A percentile compares a stretch with the other conserved stretches of the same genome.
These are phyloP conservation scores for Xylariaceae sp. DNA, from an alignment of 2,329 filamentous ascomycete species.

Conservation along the genomic window DNA sequence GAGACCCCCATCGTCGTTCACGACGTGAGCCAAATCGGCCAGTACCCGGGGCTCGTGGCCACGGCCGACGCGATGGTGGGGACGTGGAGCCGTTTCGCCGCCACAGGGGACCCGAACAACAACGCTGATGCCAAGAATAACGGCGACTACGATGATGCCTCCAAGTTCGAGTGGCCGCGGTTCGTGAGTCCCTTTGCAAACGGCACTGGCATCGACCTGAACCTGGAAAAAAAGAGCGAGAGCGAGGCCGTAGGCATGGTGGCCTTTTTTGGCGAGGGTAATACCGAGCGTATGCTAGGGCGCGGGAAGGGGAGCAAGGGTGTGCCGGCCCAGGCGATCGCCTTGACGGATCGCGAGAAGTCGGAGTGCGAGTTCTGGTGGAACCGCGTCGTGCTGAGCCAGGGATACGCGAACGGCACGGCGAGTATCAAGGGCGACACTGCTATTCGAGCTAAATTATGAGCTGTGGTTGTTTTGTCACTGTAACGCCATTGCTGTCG, in stretches of 20 bases:
- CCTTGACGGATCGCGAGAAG: conserved; percentile 38
- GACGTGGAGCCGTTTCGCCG: conserved; percentile 36
- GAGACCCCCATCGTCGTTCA: conserved; percentile 40
- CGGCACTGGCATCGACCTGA: too few relatives aligned
- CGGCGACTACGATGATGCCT: conserved; percentile 9
- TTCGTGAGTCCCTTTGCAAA: conserved; percentile 22
- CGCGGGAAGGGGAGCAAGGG: conserved; percentile 33
- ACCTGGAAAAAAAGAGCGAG: too few relatives aligned
- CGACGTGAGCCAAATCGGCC: conserved; percentile 32
- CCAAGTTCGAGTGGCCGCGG: conserved; percentile 32
- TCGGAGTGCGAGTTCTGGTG: conserved; percentile 59
- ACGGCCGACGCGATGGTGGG: conserved; percentile 39
- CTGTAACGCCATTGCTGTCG: too few relatives aligned
- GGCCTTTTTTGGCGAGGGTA: conserved; percentile 56
- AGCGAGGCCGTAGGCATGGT: conserved; percentile 30
- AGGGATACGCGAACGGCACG: conserved; percentile 35
- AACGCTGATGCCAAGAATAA: not conserved
- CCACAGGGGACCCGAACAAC: conserved; percentile 23
- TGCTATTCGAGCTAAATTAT: conserved; percentile 8
- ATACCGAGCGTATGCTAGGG: conserved; percentile 45
- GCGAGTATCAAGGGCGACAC: not conserved
- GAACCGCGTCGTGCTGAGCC: conserved; percentile 44
- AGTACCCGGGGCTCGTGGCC: conserved; percentile 32
- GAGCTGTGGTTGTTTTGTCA: not conserved
- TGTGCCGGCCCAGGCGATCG: conserved; percentile 37